Evolutionary conservation across 768 basidiomycete genomes (phyloP).

Genomic region (Lentinula aciculospora): DNA sequence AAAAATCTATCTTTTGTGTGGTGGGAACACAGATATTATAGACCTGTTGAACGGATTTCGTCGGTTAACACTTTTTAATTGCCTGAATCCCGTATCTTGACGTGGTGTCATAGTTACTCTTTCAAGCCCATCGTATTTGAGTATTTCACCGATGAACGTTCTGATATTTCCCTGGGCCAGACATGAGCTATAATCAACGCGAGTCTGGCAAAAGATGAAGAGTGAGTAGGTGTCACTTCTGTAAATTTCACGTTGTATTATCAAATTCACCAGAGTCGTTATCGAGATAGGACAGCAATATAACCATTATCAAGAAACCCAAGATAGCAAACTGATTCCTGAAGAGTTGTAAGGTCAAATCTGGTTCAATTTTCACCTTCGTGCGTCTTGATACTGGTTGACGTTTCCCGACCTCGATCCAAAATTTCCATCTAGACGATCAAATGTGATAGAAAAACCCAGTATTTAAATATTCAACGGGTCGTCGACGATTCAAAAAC

Average conservation of each 20-base stretch:
- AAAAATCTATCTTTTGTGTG: constrained; percentile 54
- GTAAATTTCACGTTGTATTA: constrained; percentile 14
- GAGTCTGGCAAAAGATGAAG: constrained; percentile 35
- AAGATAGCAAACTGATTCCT: constrained; percentile 74
- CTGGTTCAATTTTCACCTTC: constrained; percentile 43
- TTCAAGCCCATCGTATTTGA: constrained; percentile 71
- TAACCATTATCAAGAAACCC: constrained; percentile 58
- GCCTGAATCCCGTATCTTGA: background rate
- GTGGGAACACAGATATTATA: constrained; percentile 71
- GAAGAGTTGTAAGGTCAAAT: constrained; percentile 66
- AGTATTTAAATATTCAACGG: constrained; percentile 66
- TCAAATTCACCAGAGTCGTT: constrained; percentile 23
- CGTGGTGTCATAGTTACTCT: constrained; percentile 42
- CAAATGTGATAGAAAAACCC: constrained; percentile 62
- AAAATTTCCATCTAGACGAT: constrained; percentile 44
- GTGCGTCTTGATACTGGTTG: constrained; percentile 27
- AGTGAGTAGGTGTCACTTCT: constrained; percentile 14
- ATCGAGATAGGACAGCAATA: constrained; percentile 70
- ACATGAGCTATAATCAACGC: constrained; percentile 64
- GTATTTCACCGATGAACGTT: constrained; percentile 56
- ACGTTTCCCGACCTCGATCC: background rate
- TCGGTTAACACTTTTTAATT: constrained; percentile 30
- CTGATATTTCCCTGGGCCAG: constrained; percentile 67
- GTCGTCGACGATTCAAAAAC: constrained; percentile 70
- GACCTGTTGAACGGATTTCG: constrained; percentile 56